A percentile compares a stretch with the other conserved stretches of the same genome.
Evolutionary conservation across 163 green algal genomes (phyloP).

Genomic region (Smithsoniella earleae): DNA sequence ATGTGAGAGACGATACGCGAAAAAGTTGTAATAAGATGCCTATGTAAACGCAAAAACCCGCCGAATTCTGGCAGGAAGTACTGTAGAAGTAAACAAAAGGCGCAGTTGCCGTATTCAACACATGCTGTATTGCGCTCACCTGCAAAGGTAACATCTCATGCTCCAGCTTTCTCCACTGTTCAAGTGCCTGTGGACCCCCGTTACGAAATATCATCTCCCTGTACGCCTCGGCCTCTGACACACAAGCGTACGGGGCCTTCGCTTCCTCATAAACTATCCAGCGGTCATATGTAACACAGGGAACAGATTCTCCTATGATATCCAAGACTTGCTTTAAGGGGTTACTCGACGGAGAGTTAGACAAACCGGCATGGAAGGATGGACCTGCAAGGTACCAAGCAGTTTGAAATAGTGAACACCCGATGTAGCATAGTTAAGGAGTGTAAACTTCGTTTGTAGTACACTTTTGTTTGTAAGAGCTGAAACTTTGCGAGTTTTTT

Average conservation of each 20-base stretch:
- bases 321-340: conserved; percentile 79
- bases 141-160: conserved; percentile 59
- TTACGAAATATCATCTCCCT: conserved; percentile 45
- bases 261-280: conserved; percentile 57
- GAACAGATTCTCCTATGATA: conserved; percentile 54
- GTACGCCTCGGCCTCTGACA: conserved; percentile 52
- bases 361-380: conserved; percentile 78
- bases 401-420: too few species aligned
- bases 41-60: neutral
- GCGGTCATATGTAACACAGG: conserved; percentile 58
- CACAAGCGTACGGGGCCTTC: conserved; percentile 43
- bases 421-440: too few species aligned
- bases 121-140: neutral
- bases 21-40: too few species aligned
- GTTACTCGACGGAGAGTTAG: conserved; percentile 47
- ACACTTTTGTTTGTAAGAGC: too few species aligned
- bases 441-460: too few species aligned
- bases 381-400: conserved; percentile 62
- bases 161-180: conserved; percentile 62
- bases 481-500: too few species aligned
- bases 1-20: too few species aligned
- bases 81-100: neutral
- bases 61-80: neutral
- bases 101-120: neutral
- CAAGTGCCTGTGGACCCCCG: conserved; percentile 44